Base-by-base conservation (phyloP, 768 basidiomycete species). In the Macrolepiota fuliginosa region DNA sequence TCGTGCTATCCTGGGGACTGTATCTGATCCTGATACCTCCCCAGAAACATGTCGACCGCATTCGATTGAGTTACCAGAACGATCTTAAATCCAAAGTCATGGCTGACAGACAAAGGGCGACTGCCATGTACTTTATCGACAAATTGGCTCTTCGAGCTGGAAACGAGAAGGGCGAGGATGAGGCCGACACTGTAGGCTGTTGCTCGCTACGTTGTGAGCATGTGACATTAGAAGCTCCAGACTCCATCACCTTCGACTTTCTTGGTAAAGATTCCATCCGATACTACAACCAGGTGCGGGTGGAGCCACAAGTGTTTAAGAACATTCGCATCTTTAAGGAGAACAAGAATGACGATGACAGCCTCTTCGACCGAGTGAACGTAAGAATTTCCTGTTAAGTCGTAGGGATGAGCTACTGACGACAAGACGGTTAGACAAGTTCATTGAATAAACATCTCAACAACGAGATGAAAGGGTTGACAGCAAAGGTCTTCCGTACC, bases 401-500 rank as follows among this genome's bases (percentile, higher is more conserved):
- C 46, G 45, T 51, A 39, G 51, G 63, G 27, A 19, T 47, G 12
- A 45, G 54, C 67, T 76, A 40, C 72, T 63, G 54, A 59, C 58
- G 56, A 32, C 46, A 55, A 49, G 24, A 54, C 62, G 17, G n/a
- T 22, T 73, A 97, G 93, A 94, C 97, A 2, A 78, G 83, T 6
- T 79, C 81, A 7, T 76, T 99, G 62, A 99, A 99, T 78, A 96
- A 95, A 72, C 94, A 98, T 73, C 81, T 99, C 62, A 86, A 85
- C 49, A 85, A 83, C 29, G 94, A 96, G 73, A 99, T 98, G 97
- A 92, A 95, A 64, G 97, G 97, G 17, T 83, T 99, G 27, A 96
- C 97, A 0, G 97, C 97, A 61, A 99, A 99, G 73, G 97, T 99
- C 27, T 99, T 99, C 82, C 96, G 97, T 94, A 99, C 97, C 55